Evolutionary conservation across 805 yeast species (phyloP), one percentile per base, ranked within the genome.

Genomic region (Monosporozyma aerobia): DNA sequence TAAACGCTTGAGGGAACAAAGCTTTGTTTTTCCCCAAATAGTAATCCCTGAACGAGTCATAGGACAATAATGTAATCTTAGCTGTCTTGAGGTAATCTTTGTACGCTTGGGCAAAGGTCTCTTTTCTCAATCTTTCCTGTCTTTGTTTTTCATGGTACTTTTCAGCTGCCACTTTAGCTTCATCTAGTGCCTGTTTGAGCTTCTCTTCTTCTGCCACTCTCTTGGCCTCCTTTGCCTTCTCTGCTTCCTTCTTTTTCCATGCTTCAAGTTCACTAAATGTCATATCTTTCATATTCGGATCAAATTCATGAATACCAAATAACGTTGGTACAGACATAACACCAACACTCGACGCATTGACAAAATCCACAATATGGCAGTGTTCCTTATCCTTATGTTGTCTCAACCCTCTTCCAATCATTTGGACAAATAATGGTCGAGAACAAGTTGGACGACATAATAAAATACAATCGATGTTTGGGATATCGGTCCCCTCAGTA

Each of bases 401-500:
- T 39, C 98, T 70, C 43, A 90, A 69, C 0, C 97, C 98, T 52
- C 98, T 74, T 0, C 98, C 98, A 19, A 90, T 77, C 96, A 90
- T 90, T 63, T 90, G 98, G 16, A 82, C 75, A 39, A 88, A 68
- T 44, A 90, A 69, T 0, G 85, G 80, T 33, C 81, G 70, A 0
- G 97, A 90, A 53, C 76, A 76, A 0, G 97, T 87, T 1, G 97
- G 96, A 35, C 97, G 71, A 3, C 87, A 86, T 33, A 90, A 67
- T 30, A 90, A 73, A 11, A 90, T 71, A 32, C 89, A 82, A 62
- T 90, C 97, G 53, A 90, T 85, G 55, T 82, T 82, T 2, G 97
- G 97, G 19, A 92, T 82, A 69, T 90, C 97, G 0, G 97, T 89
- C 0, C 98, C 98, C 65, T 90, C 98, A 0, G 96, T 90, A 59